Base-by-base conservation (phyloP, 768 basidiomycete species). In the Tricholoma bakamatsutake region DNA sequence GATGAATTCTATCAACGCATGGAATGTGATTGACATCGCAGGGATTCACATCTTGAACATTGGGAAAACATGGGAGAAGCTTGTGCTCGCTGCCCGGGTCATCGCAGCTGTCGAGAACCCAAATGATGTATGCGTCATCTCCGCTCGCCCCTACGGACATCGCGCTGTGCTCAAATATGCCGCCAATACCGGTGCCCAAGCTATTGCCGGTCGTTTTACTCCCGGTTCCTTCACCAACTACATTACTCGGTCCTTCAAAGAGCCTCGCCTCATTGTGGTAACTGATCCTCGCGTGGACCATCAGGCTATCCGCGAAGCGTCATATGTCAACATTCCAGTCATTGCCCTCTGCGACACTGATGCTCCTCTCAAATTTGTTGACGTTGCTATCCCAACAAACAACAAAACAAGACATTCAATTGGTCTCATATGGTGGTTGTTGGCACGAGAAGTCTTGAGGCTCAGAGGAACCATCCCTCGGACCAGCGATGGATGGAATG, bases 301-400 rank as follows among this genome's bases (percentile, higher is more conserved):
- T 82, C 97, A 99, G 77, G 97, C 97, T 62, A 99, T 99, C 77
- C 93, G 97, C 64, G 97, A 99, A 79, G 95, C 97, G 46, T 96
- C 96, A 55, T 99, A 98, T 71, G 97, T 98, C 74, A 99, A 99
- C 88, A 98, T 99, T 75, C 97, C 97, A 66, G 97, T 99, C 68
- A 97, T 99, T 66, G 97, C 96, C 57, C 87, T 99, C 67, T 94
- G 92, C 78, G 97, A 99, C 77, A 97, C 95, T 65, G 97, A 99
- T 74, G 93, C 97, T 47, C 93, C 94, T 56, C 84, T 98, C 67
- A 87, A 93, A 75, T 98, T 93, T 72, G 95, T 99, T 72, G 97
- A 99, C 72, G 86, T 98, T 66, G 95, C 91, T 54, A 97, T 99
- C 76, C 97, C 97, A 61, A 93, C 93, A 59, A 99, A 98, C 83